Base-by-base conservation (phyloP, 257 asterid species). In the Handroanthus guayacan region DNA sequence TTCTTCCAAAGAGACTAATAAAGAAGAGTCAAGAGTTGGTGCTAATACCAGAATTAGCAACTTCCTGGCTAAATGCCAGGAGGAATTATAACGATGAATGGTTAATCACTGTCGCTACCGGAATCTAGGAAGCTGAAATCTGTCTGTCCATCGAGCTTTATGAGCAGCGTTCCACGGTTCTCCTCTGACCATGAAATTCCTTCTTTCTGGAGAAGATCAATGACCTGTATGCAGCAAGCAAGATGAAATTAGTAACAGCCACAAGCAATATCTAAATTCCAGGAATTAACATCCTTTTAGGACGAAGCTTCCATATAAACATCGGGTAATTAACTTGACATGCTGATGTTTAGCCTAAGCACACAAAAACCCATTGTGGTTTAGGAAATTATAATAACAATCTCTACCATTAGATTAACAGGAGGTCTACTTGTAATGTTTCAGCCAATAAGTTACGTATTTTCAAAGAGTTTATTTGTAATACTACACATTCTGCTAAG, bases 131-230 rank as follows among this genome's bases (percentile, higher is more conserved):
- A 95, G 85, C 92, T 86, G 76, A 95, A 95, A 66, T 87, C 72
- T 18, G 75, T 83, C 83, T 67, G 94, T 12, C 93, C 93, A 9
- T 83, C 80, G 41, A 95, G 96, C 84, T 75, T 87, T 81, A 95
- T 81, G 39, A 95, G 86, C 78, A 95, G 86, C 3, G 91, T 89
- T 79, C 98, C 97, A 36, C 87, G 84, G 75, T 95, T 95, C 86
- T 91, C 98, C 80, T 95, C 99, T 0, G 84, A 78, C 89, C 91
- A 95, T 13, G 75, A 17, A 17, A 95, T 86, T 41, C 92, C 92
- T 85, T 92, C 97, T 18, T 74, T 86, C 81, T 86, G 82, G 41
- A 95, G 82, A 77, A 95, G 93, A 68, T 76, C 43, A 66, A 82
- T 67, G 14, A 92, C 98, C 99, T 95, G 89, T 74, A 80, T 10